Evolutionary conservation across 2,329 filamentous ascomycete genomes (phyloP), one percentile per base, ranked within the genome.

Genomic region (Colletotrichum liriopes): DNA sequence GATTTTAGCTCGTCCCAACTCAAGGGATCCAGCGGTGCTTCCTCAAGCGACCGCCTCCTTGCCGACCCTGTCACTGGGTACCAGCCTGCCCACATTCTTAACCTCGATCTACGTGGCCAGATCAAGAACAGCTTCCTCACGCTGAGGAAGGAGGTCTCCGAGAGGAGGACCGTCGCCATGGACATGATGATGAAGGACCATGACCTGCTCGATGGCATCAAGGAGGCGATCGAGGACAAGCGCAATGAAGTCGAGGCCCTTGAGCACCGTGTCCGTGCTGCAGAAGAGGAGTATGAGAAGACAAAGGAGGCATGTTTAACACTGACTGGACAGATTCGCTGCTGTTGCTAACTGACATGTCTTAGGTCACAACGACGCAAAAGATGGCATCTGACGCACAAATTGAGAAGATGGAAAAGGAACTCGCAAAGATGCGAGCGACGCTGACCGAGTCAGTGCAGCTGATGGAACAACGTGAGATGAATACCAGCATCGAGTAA

Each of bases 331-430:
- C 14, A 4, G 9, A 5, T 39, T n/a, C 16, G 16, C 2, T 37
- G 20, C 20, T 16, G 29, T 5, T 54, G 39, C 12, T 43, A 35
- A 62, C 16, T 20, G 23, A 18, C 6, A 43, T 51, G 4, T n/a
- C n/a, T 55, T 54, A 81, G 80, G 84, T 89, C 71, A 96, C 93
- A 9, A 93, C 90, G 56, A 94, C 95, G 23, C 94, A 98, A 81
- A 97, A 97, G 84, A 90, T 96, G 80, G 93, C 92, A 9, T 94
- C 92, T 2, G 96, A 98, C 80, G 91, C 95, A 11, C 96, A 98
- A 81, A 98, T 99, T 77, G 96, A 99, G 83, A 96, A 96, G 86
- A 97, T 98, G 93, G 96, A 99, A 84, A 98, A 98, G 83, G 95
- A 99, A 81, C 86, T 99, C n/a, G 93, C 94, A 58, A 94, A 95